Base-by-base conservation (phyloP, 2,329 filamentous ascomycete species). In the Penicillium oxalicum region DNA sequence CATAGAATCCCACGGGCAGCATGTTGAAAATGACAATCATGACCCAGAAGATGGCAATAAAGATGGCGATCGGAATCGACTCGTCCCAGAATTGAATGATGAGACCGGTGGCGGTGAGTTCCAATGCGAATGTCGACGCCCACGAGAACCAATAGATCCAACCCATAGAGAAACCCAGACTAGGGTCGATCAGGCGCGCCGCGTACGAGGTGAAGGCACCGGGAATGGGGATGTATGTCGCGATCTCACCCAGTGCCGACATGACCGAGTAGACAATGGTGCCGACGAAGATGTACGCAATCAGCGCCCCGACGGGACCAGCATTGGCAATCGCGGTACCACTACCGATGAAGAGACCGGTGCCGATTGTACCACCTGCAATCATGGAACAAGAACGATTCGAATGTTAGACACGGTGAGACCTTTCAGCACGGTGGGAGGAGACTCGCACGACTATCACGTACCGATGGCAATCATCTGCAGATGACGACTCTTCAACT, bases 391-490 rank as follows among this genome's bases (percentile, higher is more conserved):
- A 39, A 18, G 18, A 33, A 32, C 11, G 29, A 32, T 32, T 7
- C 5, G 2, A 11, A 32, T 4, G 29, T 7, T 32, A 18, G 18
- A 18, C 18, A 18, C 18, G 18, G 18, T 2, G 18, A 18, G 18
- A 18, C 18, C 18, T 18, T 18, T 18, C 18, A 18, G 18, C 18
- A 18, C 32, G 33, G 32, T 25, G 42, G n/a, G 24, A 12, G 24
- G 3, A 1, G 12, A 18, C 28, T 43, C 25, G 13, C 3, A 26
- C 5, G n/a, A 4, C 18, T 26, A 9, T 9, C 8, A 44, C 46
- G 87, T 87, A 64, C 90, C 91, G 60, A 97, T 95, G 26, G 93
- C 93, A 76, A 97, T 97, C 91, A 97, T 97, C 74, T 97, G 91
- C 66, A 97, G 67, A 74, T 98, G 93, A 41, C 90, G 77, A 26